Evolutionary conservation across 208 protist genomes (phyloP).

Genomic region (Acanthamoeba comandoni): DNA sequence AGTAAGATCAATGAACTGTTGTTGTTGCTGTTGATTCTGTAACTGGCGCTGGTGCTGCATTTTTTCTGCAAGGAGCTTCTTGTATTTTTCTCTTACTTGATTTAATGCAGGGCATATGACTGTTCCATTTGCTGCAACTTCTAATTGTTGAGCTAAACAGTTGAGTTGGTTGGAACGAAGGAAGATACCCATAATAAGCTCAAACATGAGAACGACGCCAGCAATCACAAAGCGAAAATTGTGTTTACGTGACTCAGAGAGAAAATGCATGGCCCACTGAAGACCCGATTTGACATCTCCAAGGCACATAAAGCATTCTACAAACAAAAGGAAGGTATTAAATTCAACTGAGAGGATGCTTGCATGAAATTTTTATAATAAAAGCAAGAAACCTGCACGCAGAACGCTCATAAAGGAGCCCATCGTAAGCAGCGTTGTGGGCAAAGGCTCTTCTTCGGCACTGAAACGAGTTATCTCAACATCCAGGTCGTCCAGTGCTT

Average conservation of each 20-base stretch:
- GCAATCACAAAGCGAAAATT: conserved; percentile 62
- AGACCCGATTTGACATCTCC: conserved; percentile 38
- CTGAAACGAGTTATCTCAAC: conserved; percentile 4
- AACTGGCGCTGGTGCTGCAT: not conserved
- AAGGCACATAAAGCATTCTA: conserved; percentile 60
- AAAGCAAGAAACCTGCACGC: conserved; percentile 2
- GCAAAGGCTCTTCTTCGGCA: not conserved
- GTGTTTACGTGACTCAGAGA: conserved; percentile 24
- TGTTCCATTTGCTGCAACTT: not conserved
- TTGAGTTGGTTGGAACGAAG: conserved; percentile 38
- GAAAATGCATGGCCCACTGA: conserved; percentile 12
- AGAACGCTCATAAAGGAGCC: conserved; percentile 60
- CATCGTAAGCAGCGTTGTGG: conserved; percentile 37
- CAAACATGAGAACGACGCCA: conserved; percentile 51
- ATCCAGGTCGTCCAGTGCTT: conserved; percentile 51
- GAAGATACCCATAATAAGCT: conserved; percentile 53
- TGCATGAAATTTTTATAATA: too few relatives aligned
- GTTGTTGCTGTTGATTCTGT: too few relatives aligned
- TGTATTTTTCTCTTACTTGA: conserved; percentile 37
- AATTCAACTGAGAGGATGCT: too few relatives aligned
- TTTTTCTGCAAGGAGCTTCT: conserved; percentile 43
- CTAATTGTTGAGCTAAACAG: conserved; percentile 13
- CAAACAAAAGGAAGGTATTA: too few relatives aligned
- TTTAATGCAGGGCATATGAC: conserved; percentile 18
- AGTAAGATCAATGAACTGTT: too few relatives aligned